Base-by-base conservation (phyloP, 1,284 basidiomycete species). In the Jaminaea rosea region DNA sequence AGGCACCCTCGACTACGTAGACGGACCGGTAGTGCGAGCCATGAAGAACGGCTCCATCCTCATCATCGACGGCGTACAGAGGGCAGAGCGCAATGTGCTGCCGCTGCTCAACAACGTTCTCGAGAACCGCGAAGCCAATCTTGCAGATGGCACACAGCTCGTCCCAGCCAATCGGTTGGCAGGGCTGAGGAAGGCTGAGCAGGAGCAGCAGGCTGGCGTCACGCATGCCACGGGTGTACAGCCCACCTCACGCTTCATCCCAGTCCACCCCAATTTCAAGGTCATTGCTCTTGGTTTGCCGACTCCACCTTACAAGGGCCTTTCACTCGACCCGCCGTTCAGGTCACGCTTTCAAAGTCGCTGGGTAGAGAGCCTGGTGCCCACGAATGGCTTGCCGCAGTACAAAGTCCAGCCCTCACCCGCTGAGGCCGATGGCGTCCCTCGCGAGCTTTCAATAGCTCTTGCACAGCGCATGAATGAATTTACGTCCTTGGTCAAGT, bases 291-390 rank as follows among this genome's bases (percentile, higher is more conserved):
- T 73, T 15, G 74, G 74, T 29, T 48, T 70, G 6, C 71, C 69
- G 11, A 50, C 49, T 2, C 73, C 75, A 7, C 75, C 75, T 4
- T 76, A 74, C 60, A 66, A 66, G 17, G 75, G 75, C 17, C 63
- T 71, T 29, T 70, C 75, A 0, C 58, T 75, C 46, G 75, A 76
- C 39, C 75, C 75, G 1, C 75, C 75, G n/a, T 76, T 76, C 63
- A 67, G 75, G 23, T 74, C 71, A 0, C 66, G 75, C 11, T 76
- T 75, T 55, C 75, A 76, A 54, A 67, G 64, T 10, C 53, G 71
- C 9, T 73, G 71, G 71, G 64, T 72, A 31, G 69, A 73, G 39
- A 69, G 71, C 10, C 55, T 60, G 0, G 65, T 72, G 2, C 28
- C 44, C 11, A 47, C 46, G 17, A 46, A 36, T 15, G 34, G 21